Base-by-base conservation (phyloP, 768 basidiomycete genomes). In the Rhizopogon vesiculosus region DNA sequence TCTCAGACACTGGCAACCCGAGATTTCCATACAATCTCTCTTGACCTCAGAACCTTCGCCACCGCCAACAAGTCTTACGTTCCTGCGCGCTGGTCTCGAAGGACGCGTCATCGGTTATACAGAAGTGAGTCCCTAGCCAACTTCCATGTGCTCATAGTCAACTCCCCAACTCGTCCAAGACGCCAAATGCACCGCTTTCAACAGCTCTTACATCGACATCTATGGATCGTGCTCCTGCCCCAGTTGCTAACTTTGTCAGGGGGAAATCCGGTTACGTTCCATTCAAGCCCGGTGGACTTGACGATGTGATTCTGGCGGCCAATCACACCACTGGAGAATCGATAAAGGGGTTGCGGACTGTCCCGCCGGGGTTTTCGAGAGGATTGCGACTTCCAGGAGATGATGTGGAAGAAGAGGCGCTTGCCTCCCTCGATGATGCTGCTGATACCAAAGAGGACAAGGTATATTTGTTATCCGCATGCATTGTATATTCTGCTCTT, bases 251-350 rank as follows among this genome's bases (percentile, higher is more conserved):
- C 54, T 98, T 98, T 70, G 94, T 98, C 18, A 78, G 95, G 55
- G 97, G 97, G 44, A 97, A 96, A 71, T 89, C 93, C 19, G 89
- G 89, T 43, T 84, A 95, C 71, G 83, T 95, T 8, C 97, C 97
- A 1, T 98, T 98, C 71, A 82, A 86, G 74, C 97, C 97, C 6
- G 97, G 97, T 45, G 97, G 97, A 2, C 74, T 98, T 9, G 93
- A 92, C 42, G 86, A 87, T 60, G 74, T 77, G 2, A 63, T 79
- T 4, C 66, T 72, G 45, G 69, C 66, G 3, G 57, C 63, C 43
- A 56, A 61, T 22, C 65, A 69, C 42, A 64, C 60, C 25, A 63
- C 67, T 10, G 80, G 78, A 53, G 79, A 79, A 13, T 66, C 64
- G 7, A 61, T 60, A 40, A 71, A 67, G 51, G 67, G 74, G 18